Evolutionary conservation across 2,329 filamentous ascomycete species (phyloP), one percentile per base, ranked within the genome.

Genomic region (Penicillium crustosum): DNA sequence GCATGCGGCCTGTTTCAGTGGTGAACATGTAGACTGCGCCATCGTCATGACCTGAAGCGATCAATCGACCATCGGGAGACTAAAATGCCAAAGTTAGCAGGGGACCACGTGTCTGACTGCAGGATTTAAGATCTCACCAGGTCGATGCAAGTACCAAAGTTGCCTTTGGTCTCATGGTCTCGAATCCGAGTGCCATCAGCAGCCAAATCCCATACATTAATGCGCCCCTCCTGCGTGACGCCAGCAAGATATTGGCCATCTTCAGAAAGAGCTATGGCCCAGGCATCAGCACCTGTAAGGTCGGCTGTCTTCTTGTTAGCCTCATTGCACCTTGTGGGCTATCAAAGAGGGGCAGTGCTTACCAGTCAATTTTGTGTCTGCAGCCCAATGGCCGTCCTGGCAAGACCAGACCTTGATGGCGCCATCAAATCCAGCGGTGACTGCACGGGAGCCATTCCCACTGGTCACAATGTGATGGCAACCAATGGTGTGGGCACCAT

Each of bases 1-100:
- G 81, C 66, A 99, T 85, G 53, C 91, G 86, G 4, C 91, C 90
- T 0, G 89, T 91, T 66, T 92, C 88, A 69, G 96, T 97, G 79
- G 92, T 93, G 82, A 97, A 99, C 61, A 99, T 86, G 77, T 97
- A 97, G 61, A 97, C 85, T 13, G 87, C 88, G 17, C 94, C 94
- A 68, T 90, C 96, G 73, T 96, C 90, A 76, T 99, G 93, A 0
- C 94, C 94, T 52, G 89, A 95, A 4, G 93, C 93, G 31, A 93
- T 95, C 74, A 91, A 89, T 61, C 85, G 87, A 53, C 93, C 93
- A 73, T 99, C 89, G 21, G 79, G 72, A 59, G 84, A 87, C 83
- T 86, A 35, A 39, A 39, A 49, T 13, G 36, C 7, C 49, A 10
- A 27, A 19, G 45, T 63, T 38, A 61, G 42, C 13, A 47, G 2